Evolutionary conservation across 73 alveolate genomes (phyloP).

Genomic region (Paramecium primaurelia): DNA sequence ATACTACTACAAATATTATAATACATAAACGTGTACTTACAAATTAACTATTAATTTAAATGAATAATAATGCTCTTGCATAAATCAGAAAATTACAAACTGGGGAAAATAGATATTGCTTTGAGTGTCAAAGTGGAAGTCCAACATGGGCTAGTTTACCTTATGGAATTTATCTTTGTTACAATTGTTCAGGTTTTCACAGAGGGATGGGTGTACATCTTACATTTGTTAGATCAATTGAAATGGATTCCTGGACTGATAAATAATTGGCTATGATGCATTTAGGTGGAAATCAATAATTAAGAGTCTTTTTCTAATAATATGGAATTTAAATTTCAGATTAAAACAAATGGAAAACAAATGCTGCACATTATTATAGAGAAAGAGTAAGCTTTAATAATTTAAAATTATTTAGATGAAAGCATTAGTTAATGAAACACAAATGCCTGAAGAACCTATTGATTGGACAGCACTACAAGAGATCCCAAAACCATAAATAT

Average conservation of each 20-base stretch:
- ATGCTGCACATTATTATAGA: neutral
- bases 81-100: neutral
- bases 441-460: neutral
- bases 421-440: neutral
- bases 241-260: constrained; percentile 91
- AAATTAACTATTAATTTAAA: neutral
- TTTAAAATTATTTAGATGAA: neutral
- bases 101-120: neutral
- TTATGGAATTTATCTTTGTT: neutral
- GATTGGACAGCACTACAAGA: neutral
- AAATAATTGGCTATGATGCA: neutral
- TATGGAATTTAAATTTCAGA: neutral
- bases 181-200: constrained; percentile 78
- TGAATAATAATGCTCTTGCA: neutral
- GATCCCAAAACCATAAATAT: neutral
- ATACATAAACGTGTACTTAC: neutral
- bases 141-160: neutral
- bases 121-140: neutral
- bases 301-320: neutral
- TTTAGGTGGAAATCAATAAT: neutral
- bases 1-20: neutral
- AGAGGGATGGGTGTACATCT: constrained; percentile 81
- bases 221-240: constrained; percentile 84
- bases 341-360: neutral
- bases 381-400: neutral